A percentile compares a stretch with the other conserved stretches of the same genome.
These are phyloP conservation scores for Heterobasidion irregulare DNA, from an alignment of 1,284 basidiomycete species.

Conservation along the genomic window DNA sequence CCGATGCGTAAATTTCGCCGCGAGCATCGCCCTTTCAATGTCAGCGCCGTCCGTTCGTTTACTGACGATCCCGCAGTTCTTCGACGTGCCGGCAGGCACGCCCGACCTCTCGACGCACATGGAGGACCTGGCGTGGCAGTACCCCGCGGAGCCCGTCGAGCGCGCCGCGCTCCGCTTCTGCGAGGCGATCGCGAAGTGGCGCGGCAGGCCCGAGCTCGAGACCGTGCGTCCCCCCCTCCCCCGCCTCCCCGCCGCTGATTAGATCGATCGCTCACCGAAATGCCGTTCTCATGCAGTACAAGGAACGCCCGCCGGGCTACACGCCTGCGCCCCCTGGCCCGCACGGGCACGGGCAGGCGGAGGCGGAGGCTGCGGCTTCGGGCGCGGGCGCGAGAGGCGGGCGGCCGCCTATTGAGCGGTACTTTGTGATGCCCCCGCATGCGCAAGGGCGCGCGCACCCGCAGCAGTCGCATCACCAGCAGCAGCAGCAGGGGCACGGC, in stretches of 20 bases:
- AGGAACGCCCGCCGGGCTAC: conserved; percentile 3
- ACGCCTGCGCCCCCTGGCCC: not conserved
- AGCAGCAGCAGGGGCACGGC: not conserved
- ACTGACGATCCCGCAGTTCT: conserved; percentile 40
- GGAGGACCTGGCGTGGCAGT: conserved; percentile 72
- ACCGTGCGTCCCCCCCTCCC: conserved; percentile 36
- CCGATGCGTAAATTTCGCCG: too few species aligned
- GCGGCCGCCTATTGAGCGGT: conserved; percentile 6
- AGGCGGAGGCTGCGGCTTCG: not conserved
- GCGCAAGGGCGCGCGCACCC: not conserved
- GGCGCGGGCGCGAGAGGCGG: not conserved
- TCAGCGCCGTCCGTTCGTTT: too few species aligned
- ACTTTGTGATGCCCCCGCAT: conserved; percentile 8
- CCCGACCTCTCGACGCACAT: conserved; percentile 72
- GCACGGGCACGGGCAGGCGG: not conserved
- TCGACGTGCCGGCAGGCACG: conserved; percentile 58
- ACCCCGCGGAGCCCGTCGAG: conserved; percentile 74
- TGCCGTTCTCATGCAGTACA: conserved; percentile 2
- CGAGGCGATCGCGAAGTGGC: conserved; percentile 71
- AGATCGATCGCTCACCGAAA: not conserved
- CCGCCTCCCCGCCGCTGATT: not conserved
- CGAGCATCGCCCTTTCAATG: too few species aligned
- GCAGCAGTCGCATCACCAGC: not conserved
- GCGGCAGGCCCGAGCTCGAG: conserved; percentile 75
- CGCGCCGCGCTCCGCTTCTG: conserved; percentile 69